Evolutionary conservation across 148 eudicot species (phyloP).

Genomic region (Oxyria digyna): DNA sequence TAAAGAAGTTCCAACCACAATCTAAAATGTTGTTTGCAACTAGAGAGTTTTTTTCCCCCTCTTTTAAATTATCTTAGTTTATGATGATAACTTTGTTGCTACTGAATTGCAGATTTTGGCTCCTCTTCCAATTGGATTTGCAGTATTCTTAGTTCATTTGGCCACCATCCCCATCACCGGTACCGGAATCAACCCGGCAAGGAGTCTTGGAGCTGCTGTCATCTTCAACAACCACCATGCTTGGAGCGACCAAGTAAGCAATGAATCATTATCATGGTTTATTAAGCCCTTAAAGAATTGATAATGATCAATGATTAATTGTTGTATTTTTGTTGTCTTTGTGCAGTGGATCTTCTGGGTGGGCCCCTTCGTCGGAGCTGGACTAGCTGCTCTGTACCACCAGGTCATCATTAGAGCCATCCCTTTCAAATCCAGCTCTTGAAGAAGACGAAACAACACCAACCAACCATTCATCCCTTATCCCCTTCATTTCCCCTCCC

Average conservation of each 20-base stretch:
- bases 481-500: background rate
- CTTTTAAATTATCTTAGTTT: too few relatives aligned
- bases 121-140: conserved; percentile 73
- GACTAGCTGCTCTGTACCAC: conserved; percentile 8
- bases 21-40: too few relatives aligned
- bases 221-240: conserved; percentile 46
- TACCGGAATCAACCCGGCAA: conserved; percentile 63
- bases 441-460: background rate
- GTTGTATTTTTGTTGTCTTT: background rate
- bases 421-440: conserved; percentile 9
- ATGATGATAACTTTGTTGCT: background rate
- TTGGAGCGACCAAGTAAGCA: conserved; percentile 53
- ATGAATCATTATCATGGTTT: background rate
- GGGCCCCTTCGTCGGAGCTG: conserved; percentile 11
- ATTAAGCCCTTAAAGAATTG: background rate
- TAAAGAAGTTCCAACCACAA: too few relatives aligned
- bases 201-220: conserved; percentile 66
- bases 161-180: conserved; percentile 80
- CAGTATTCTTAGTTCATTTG: conserved; percentile 55
- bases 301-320: background rate
- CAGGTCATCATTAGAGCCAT: conserved; percentile 8
- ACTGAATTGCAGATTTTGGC: conserved; percentile 42
- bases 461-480: background rate
- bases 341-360: conserved; percentile 12
- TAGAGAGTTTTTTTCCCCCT: too few relatives aligned